Evolutionary conservation across 768 basidiomycete genomes (phyloP), one percentile per base, ranked within the genome.

Genomic region (Mycena leptocephala): DNA sequence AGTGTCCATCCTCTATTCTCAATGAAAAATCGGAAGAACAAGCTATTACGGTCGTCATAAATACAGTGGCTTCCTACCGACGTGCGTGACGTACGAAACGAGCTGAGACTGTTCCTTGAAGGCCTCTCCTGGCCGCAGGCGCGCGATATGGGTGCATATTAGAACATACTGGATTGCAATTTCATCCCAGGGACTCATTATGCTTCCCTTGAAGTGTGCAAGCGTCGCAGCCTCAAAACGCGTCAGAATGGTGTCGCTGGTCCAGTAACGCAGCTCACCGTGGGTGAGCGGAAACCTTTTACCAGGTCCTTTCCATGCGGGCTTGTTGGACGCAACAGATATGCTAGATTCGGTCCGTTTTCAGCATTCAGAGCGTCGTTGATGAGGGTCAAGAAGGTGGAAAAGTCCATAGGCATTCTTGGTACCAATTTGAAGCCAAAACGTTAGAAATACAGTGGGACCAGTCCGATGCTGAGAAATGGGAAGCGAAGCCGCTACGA

Each of bases 1-100:
- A 99, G 84, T 33, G 94, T 94, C 97, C 97, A 99, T 2, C 96
- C 94, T 28, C 93, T 93, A 81, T 95, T 95, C 72, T 90, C 91
- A 24, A 90, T 88, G 76, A 97, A 94, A 85, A 92, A 97, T 37
- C 94, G 91, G 65, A 94, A 91, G 85, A 97, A 96, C 4, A 92
- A 83, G 18, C 95, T 96, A 65, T 48, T 20, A 18, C 28, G 66
- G 8, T 2, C 35, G 75, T 65, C 56, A 56, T 75, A 41, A 59
- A 48, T 18, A 51, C 35, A 66, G 24, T 61, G 22, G 56, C 33
- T 26, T 33, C 30, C 26, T 26, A 35, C 63, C 35, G 35, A 70
- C 43, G 37, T 59, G 14, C 43, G 59, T 46, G 73, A 90, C 95
- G 87, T 83, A 96, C 96, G 90, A 90, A 58, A 96, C 92, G 10